phyloP scores from a whole-genome alignment of 192 early-diverging fungal species.

The Backusella liffmaniae region DNA sequence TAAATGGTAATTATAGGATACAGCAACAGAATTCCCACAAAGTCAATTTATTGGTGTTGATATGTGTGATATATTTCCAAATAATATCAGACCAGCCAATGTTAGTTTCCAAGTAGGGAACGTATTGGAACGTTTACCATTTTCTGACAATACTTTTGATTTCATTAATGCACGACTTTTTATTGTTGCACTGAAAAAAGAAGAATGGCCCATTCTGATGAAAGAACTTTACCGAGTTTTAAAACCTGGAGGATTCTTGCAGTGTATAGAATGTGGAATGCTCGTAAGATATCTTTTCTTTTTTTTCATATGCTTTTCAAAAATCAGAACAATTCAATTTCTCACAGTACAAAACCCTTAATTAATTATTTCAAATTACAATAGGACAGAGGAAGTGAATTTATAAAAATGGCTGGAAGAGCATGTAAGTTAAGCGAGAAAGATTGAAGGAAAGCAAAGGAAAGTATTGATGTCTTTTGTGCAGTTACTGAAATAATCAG shows the following conservation, averaged over 20 bases:
- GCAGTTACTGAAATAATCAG: conserved; percentile 16
- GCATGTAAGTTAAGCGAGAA: neutral
- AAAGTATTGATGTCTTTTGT: neutral
- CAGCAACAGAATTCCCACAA: conserved; percentile 23
- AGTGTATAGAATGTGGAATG: conserved; percentile 18
- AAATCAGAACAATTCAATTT: neutral
- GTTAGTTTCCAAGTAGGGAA: conserved; percentile 28
- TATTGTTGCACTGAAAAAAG: conserved; percentile 19
- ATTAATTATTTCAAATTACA: neutral
- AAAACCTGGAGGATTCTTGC: conserved; percentile 34
- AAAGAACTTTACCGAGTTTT: conserved; percentile 26
- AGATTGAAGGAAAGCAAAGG: neutral
- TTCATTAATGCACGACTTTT: conserved; percentile 25
- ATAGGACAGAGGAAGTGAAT: conserved; percentile 16
- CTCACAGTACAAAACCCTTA: neutral
- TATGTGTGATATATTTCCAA: conserved; percentile 31
- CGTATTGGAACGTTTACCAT: conserved; percentile 26
- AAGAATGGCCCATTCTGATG: conserved; percentile 21
- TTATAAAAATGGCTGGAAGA: neutral
- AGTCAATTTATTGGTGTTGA: conserved; percentile 32
- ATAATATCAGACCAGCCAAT: conserved; percentile 29
- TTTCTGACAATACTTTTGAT: conserved; percentile 33
- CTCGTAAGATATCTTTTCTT: neutral
- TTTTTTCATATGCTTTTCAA: neutral
- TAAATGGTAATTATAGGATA: conserved; percentile 22